Conservation (phyloP, 176 grass and related monocot genomes). For the Zea luxurians region DNA sequence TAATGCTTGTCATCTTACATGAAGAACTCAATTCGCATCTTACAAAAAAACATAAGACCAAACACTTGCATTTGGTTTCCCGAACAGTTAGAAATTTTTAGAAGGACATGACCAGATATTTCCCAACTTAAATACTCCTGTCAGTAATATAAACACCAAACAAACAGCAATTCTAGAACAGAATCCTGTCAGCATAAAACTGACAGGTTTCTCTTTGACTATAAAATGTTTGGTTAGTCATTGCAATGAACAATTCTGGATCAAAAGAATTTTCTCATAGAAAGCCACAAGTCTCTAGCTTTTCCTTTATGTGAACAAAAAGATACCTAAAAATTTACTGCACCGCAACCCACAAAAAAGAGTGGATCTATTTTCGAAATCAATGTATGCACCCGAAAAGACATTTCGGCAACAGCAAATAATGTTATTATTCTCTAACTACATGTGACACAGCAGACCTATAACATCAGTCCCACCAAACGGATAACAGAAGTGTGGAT, state of each 20-base stretch:
- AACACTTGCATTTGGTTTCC: conserved; percentile 21
- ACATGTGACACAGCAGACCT: not conserved
- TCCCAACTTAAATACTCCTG: not conserved
- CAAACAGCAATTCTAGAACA: not conserved
- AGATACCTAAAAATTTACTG: not conserved
- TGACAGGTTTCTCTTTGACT: too few species aligned
- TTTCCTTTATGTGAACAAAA: not conserved
- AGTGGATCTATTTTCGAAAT: not conserved
- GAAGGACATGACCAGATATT: not conserved
- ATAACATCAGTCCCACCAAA: not conserved
- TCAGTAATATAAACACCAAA: conserved; percentile 7
- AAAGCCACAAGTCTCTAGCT: not conserved
- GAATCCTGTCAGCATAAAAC: too few species aligned
- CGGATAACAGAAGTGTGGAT: not conserved
- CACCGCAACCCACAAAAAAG: not conserved
- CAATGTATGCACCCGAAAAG: not conserved
- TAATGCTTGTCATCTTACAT: not conserved
- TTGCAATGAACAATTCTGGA: not conserved
- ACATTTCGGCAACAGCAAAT: not conserved
- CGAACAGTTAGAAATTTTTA: not conserved
- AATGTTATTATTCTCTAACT: too few species aligned
- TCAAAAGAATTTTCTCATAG: too few species aligned
- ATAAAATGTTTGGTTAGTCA: not conserved
- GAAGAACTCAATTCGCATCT: conserved; percentile 17
- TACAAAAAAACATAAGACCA: not conserved